A percentile compares a stretch with the other conserved stretches of the same genome.
Conservation (phyloP, 73 alveolate genomes). For the Paramecium tetraurelia region DNA sequence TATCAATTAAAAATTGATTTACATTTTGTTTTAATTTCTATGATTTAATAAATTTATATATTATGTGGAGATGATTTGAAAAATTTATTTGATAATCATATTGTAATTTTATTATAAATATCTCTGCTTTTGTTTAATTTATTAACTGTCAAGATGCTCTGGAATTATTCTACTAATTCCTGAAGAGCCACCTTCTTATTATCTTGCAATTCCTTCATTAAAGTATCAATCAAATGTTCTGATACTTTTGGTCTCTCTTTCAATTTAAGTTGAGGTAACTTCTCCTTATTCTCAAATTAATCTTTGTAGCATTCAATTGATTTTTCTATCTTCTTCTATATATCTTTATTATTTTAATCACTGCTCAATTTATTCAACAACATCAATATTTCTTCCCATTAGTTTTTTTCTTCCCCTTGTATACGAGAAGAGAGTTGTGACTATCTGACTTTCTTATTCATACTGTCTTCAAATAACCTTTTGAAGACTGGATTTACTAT, state of each 20-base stretch:
- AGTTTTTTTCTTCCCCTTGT: background rate
- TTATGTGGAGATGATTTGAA: background rate
- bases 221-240: background rate
- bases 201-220: background rate
- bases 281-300: background rate
- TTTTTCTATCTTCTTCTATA: background rate
- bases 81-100: background rate
- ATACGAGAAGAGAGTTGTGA: background rate
- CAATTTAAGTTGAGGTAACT: background rate
- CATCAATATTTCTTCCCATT: conserved; percentile 12
- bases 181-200: conserved; percentile 10
- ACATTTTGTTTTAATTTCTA: background rate
- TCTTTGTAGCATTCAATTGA: background rate
- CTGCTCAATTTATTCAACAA: background rate
- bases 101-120: background rate
- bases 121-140: background rate
- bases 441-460: background rate
- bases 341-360: background rate
- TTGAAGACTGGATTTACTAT: background rate
- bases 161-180: background rate
- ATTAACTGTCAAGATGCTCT: background rate
- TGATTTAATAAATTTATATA: too few relatives aligned
- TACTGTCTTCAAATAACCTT: background rate
- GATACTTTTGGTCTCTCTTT: background rate
- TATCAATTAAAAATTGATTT: background rate